A percentile compares a stretch with the other conserved stretches of the same genome.
Conservation (phyloP, 306 rosid genomes). For the Rosa lucieae region DNA sequence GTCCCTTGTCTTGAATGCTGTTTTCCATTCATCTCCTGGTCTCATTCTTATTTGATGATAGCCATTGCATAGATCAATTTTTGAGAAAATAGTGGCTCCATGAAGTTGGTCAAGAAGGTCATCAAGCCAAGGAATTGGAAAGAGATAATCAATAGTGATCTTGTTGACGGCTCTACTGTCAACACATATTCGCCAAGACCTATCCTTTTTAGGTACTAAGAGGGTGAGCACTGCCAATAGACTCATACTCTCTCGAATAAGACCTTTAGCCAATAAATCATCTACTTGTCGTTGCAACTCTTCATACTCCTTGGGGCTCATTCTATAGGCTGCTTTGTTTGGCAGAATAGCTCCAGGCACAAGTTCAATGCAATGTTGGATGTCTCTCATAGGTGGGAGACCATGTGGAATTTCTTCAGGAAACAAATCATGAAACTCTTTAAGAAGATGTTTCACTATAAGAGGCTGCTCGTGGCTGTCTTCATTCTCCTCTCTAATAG, state of each 20-base stretch:
- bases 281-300: background rate
- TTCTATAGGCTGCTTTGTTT: background rate
- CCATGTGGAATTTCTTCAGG: background rate
- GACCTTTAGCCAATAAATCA: background rate
- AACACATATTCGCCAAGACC: background rate
- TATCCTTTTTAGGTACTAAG: background rate
- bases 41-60: background rate
- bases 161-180: background rate
- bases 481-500: too few relatives aligned
- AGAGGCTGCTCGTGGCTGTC: too few relatives aligned
- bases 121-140: background rate
- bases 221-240: rapidly evolving
- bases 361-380: background rate
- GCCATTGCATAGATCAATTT: background rate
- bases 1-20: background rate
- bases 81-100: background rate
- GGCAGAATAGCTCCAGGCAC: background rate
- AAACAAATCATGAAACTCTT: background rate
- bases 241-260: background rate
- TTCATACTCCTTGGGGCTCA: background rate
- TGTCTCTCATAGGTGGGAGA: background rate
- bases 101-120: background rate
- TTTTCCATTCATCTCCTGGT: background rate
- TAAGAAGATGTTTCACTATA: too few relatives aligned
- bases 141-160: background rate